Base-by-base conservation (phyloP, 2,329 filamentous ascomycete species). In the Penicillium rolfsii region DNA sequence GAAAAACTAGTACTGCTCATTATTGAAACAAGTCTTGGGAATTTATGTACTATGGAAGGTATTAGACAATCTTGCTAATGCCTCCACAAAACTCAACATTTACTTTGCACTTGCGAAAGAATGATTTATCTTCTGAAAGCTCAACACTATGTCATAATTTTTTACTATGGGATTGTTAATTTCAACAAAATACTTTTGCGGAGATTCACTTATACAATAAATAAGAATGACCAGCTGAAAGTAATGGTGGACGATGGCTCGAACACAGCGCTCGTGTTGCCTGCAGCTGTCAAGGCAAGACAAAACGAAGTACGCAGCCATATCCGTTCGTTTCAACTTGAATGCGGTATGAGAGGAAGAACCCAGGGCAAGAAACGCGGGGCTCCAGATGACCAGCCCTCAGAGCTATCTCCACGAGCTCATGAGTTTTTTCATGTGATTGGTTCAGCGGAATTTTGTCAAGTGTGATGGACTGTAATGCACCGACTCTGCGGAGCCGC, bases 401-500 rank as follows among this genome's bases (percentile, higher is more conserved):
- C 24, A 46, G 12, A 8, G 9, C 14, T 6, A 26, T 12, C 14
- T n/a, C 9, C 24, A 16, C 12, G 16, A n/a, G 19, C 46, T 33
- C 7, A 22, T 19, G 7, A 3, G 11, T 5, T 3, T 3, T 19
- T 7, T 7, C 16, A 22, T 11, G 9, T 16, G 28, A 49, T 49
- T 49, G 26, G 26, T 33, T 28, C 4, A 8, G n/a, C 8, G 26
- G 19, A 30, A n/a, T 12, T 1, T 16, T 19, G 8, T n/a, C 45
- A 48, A 30, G 16, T 30, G 46, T 19, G 24, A n/a, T 30, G 28
- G 28, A 30, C 28, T 5, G 7, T 5, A 7, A 30, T 30, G 28
- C 4, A 30, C 28, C 4, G 4, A 30, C 30, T 33, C 4, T 64
- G 63, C 63, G 63, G 63, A 55, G 48, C 63, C 63, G 63, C 63